A percentile compares a stretch with the other conserved stretches of the same genome.
phyloP scores from a whole-genome alignment of 179 eudicot genomes.

The Amaranthus tricolor region DNA sequence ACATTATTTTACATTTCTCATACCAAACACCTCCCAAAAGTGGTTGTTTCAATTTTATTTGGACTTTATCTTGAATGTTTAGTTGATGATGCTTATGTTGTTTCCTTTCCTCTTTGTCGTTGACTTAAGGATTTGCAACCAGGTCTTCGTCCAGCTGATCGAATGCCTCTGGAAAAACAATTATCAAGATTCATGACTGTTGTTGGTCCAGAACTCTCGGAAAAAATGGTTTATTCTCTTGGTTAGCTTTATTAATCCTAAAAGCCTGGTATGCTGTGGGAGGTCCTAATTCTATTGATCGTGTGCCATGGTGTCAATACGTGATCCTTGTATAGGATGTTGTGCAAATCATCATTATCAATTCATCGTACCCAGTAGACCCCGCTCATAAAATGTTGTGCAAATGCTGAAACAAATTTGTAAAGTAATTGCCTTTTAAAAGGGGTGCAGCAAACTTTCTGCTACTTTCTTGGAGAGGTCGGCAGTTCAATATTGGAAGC shows the following conservation, averaged over 20 bases:
- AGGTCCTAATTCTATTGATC: not conserved
- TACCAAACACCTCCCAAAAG: too few relatives aligned
- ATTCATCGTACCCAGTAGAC: too few relatives aligned
- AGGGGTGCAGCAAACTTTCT: not conserved
- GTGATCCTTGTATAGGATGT: not conserved
- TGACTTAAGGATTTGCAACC: slow-evolving; percentile 53
- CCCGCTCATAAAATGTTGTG: not conserved
- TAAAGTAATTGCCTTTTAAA: not conserved
- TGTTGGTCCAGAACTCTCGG: slow-evolving; percentile 69
- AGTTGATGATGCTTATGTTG: not conserved
- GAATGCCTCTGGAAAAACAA: slow-evolving; percentile 45
- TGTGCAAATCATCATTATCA: not conserved
- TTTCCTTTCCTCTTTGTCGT: not conserved
- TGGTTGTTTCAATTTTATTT: not conserved
- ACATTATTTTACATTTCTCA: not conserved
- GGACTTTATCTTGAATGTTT: not conserved
- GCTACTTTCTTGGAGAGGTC: not conserved
- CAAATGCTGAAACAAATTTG: not conserved
- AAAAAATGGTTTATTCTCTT: slow-evolving; percentile 67
- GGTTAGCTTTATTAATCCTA: slow-evolving; percentile 30
- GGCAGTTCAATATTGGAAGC: too few relatives aligned
- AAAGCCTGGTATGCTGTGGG: not conserved
- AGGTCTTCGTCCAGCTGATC: slow-evolving; percentile 39
- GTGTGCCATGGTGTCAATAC: not conserved
- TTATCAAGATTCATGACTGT: slow-evolving; percentile 52